A percentile compares a stretch with the other conserved stretches of the same genome.
These are phyloP conservation scores for Nothophytophthora sp. DNA, from an alignment of 352 stramenopile species.

Conservation along the genomic window DNA sequence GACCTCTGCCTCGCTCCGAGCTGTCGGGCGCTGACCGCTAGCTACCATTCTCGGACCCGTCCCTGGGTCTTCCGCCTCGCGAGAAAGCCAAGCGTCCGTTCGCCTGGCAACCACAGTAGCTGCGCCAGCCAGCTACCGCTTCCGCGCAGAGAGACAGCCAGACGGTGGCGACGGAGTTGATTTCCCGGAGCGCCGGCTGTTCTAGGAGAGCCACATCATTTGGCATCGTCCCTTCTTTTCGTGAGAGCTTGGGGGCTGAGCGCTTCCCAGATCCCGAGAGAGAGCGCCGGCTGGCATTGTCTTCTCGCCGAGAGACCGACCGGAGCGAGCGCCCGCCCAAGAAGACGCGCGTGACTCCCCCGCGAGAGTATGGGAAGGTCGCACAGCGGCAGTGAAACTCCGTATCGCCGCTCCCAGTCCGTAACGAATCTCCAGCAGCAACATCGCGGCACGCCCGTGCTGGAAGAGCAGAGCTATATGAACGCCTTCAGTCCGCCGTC, in stretches of 20 bases:
- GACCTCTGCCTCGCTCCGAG: too few species aligned
- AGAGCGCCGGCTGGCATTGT: constrained; percentile 20
- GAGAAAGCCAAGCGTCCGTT: too few species aligned
- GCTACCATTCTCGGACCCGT: too few species aligned
- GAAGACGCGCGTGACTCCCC: neutral
- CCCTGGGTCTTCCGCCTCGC: too few species aligned
- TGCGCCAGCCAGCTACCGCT: too few species aligned
- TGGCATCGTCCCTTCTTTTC: constrained; percentile 30
- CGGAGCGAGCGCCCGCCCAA: constrained; percentile 4
- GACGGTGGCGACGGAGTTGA: too few species aligned
- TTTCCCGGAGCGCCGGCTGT: too few species aligned
- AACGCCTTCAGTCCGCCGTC: constrained; percentile 49
- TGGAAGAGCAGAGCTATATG: constrained; percentile 75
- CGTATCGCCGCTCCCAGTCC: constrained; percentile 31
- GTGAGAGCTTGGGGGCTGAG: constrained; percentile 3
- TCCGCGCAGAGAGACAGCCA: too few species aligned
- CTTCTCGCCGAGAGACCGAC: constrained; percentile 17
- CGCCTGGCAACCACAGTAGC: too few species aligned
- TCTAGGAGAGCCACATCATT: constrained; percentile 6
- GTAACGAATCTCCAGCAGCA: constrained; percentile 38
- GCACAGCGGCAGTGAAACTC: constrained; percentile 28
- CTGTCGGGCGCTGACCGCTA: too few species aligned
- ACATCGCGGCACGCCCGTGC: constrained; percentile 64
- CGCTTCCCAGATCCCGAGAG: too few species aligned
- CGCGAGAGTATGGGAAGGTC: constrained; percentile 37